A percentile compares a stretch with the other conserved stretches of the same genome.
phyloP scores from a whole-genome alignment of 177 flowering plant genomes.

The Telopea speciosissima region DNA sequence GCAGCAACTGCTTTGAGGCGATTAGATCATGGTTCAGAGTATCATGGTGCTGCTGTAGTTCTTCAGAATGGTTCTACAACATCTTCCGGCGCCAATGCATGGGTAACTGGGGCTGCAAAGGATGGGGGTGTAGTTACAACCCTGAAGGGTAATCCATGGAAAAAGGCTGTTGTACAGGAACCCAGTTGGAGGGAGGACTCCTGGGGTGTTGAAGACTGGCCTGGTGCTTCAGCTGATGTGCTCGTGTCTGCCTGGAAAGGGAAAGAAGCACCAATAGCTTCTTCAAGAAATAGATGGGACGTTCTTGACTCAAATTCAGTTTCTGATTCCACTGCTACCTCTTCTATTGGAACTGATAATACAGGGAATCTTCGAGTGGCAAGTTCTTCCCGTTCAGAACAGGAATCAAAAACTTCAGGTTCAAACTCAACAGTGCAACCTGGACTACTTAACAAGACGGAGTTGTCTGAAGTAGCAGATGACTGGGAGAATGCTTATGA shows the following conservation, averaged over 20 bases:
- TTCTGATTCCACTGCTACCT: slow-evolving; percentile 20
- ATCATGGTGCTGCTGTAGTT: slow-evolving; percentile 61
- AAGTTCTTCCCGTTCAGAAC: slow-evolving; percentile 8
- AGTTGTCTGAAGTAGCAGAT: slow-evolving; percentile 48
- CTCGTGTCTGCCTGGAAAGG: slow-evolving; percentile 39
- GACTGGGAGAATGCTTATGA: slow-evolving; percentile 82
- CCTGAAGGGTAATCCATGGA: slow-evolving; percentile 64
- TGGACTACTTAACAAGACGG: slow-evolving; percentile 12
- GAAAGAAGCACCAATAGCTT: slow-evolving; percentile 40
- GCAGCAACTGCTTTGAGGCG: slow-evolving; percentile 98
- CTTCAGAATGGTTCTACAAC: slow-evolving; percentile 30
- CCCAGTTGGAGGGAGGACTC: slow-evolving; percentile 46
- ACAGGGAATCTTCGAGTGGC: slow-evolving; percentile 10
- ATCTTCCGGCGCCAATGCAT: slow-evolving; percentile 37
- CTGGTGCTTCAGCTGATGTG: slow-evolving; percentile 23
- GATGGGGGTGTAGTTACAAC: slow-evolving; percentile 26
- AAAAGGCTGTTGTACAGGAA: slow-evolving; percentile 66
- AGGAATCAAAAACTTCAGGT: slow-evolving; percentile 16
- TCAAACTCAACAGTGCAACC: slow-evolving; percentile 16
- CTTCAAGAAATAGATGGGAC: slow-evolving; percentile 58
- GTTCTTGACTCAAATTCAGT: slow-evolving; percentile 37
- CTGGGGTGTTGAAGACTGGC: slow-evolving; percentile 58
- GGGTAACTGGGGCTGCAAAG: slow-evolving; percentile 41
- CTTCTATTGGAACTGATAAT: slow-evolving; percentile 16
- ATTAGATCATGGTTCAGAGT: slow-evolving; percentile 84